These are phyloP conservation scores for Candida endomychidarum DNA, from an alignment of 805 yeast species.

Conservation along the genomic window DNA sequence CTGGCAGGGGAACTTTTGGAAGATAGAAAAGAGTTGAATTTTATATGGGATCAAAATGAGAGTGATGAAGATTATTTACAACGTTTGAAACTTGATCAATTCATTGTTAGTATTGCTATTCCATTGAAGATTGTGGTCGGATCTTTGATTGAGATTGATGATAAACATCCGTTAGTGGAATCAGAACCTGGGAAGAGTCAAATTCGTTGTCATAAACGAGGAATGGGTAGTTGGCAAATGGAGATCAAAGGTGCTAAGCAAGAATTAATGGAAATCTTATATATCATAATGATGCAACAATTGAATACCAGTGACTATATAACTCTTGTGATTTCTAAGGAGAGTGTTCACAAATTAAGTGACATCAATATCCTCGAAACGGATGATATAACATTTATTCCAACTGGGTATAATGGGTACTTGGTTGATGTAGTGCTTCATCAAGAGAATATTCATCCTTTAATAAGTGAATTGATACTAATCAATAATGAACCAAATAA, in stretches of 20 bases:
- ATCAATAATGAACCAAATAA: constrained; percentile 3
- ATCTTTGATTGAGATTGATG: not conserved
- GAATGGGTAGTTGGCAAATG: constrained; percentile 13
- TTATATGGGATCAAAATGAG: constrained; percentile 2
- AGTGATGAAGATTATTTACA: constrained; percentile 1
- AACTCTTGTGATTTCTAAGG: constrained; percentile 10
- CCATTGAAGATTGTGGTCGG: not conserved
- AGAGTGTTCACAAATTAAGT: constrained; percentile 2
- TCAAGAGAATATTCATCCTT: constrained; percentile 8
- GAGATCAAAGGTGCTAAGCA: constrained; percentile 4
- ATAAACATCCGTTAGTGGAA: not conserved
- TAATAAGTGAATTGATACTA: constrained; percentile 8
- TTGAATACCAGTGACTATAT: constrained; percentile 7
- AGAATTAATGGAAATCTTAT: constrained; percentile 4
- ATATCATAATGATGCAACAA: constrained; percentile 7
- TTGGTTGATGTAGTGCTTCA: constrained; percentile 8
- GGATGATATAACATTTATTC: constrained; percentile 10
- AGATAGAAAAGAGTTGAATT: no score
- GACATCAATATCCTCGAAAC: constrained; percentile 1
- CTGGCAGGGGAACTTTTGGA: no score
- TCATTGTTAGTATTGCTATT: not conserved
- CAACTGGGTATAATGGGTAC: constrained; percentile 12
- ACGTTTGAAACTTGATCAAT: not conserved
- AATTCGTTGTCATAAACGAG: constrained; percentile 4
- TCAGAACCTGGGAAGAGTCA: no score